Evolutionary conservation across 2,329 filamentous ascomycete species (phyloP), one percentile per base, ranked within the genome.

Genomic region (Colletotrichum agaves): DNA sequence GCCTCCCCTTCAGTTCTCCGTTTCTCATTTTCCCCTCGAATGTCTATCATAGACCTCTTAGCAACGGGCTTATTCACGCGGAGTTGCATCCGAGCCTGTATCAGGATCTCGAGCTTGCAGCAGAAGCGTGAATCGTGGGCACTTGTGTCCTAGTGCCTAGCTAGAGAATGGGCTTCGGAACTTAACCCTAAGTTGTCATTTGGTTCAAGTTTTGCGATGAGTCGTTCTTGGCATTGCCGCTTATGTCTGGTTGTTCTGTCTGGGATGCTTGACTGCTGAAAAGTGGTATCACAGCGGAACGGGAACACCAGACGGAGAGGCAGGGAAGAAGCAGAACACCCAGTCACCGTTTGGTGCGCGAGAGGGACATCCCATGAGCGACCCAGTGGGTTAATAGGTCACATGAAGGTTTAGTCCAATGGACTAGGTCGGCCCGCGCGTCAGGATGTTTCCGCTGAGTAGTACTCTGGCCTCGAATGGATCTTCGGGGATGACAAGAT

Each of bases 161-260:
- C 78, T 82, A 81, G 87, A 85, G 87, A 90, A 88, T 84, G 84
- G 83, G 81, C 83, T 81, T 91, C 90, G 93, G 92, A 94, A 94
- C 92, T 94, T 97, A 97, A 97, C 94, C 94, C 94, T 97, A 97
- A 92, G 87, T 83, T 83, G 80, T 83, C 77, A 79, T 83, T 89
- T 91, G 92, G 93, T 88, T 78, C 73, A 70, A 92, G 91, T 86
- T 75, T 94, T 92, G 89, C 88, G 88, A 79, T 83, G 82, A 87
- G 90, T 91, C 89, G 89, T 89, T 37, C 35, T 37, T 80, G 85
- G 82, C 86, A 81, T 82, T 83, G 83, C 85, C 85, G 88, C 94
- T 78, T 94, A 94, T 75, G 80, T 78, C 74, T 72, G 70, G 62
- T 72, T 71, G 74, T 72, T 70, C 60, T 65, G 31, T 23, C 69